Evolutionary conservation across 2,329 filamentous ascomycete species (phyloP).

Genomic region (Sarocladium oryzae): DNA sequence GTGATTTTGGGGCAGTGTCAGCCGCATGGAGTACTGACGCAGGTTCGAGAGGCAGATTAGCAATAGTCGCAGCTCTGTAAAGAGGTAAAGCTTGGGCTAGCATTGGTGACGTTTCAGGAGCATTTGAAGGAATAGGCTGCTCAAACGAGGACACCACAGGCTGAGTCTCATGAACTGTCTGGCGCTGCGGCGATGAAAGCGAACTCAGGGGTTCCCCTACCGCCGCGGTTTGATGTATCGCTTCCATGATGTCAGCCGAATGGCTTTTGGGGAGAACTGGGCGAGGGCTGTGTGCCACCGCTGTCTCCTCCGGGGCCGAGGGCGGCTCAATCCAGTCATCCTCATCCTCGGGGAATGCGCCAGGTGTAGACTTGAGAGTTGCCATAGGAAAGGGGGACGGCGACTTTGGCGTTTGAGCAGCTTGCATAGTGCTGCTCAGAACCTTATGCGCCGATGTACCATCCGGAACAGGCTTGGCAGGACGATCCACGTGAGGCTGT

Average conservation of each 20-base stretch:
- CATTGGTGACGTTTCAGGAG: slow-evolving; percentile 14
- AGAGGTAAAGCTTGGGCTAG: slow-evolving; percentile 25
- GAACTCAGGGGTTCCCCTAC: slow-evolving; percentile 41
- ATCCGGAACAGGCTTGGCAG: slow-evolving; percentile 41
- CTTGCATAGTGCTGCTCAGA: slow-evolving; percentile 17
- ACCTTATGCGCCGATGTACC: slow-evolving; percentile 26
- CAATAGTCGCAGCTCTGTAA: slow-evolving; percentile 57
- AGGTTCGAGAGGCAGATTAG: slow-evolving; percentile 44
- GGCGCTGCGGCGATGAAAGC: slow-evolving; percentile 23
- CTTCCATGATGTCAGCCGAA: slow-evolving; percentile 56
- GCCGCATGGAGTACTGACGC: slow-evolving; percentile 36
- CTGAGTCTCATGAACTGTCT: slow-evolving; percentile 1
- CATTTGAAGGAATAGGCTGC: slow-evolving; percentile 11
- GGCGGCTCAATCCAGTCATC: slow-evolving; percentile 59
- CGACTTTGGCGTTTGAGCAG: slow-evolving; percentile 21
- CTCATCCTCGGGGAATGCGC: slow-evolving; percentile 54
- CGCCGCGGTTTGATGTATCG: slow-evolving; percentile 27
- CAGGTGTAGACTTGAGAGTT: slow-evolving; percentile 42
- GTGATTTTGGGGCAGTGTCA: slow-evolving; percentile 49
- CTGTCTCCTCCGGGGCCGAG: slow-evolving; percentile 18
- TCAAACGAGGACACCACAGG: neutral
- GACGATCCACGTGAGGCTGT: slow-evolving; percentile 39
- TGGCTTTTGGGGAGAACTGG: slow-evolving; percentile 54
- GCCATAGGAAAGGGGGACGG: slow-evolving; percentile 21
- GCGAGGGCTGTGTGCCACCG: slow-evolving; percentile 24